A percentile compares a stretch with the other conserved stretches of the same genome.
Conservation (phyloP, 305 asterid genomes). For the Rubia tinctorum region DNA sequence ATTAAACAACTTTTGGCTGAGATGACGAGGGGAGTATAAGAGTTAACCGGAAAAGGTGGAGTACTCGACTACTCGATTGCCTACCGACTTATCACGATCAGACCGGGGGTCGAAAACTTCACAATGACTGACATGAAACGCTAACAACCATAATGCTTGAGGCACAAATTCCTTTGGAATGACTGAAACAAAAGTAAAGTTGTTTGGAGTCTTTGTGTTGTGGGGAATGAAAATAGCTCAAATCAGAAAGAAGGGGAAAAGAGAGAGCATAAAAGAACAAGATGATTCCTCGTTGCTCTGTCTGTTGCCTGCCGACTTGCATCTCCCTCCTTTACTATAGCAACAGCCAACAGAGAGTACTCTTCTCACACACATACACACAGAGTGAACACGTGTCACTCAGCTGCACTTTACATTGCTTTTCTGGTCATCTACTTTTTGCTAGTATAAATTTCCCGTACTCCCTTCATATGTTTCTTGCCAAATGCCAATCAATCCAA, state of each 20-base stretch:
- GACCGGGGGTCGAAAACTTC: background rate
- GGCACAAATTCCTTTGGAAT: background rate
- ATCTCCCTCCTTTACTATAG: background rate
- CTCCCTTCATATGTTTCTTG: constrained; percentile 22
- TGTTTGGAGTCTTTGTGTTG: background rate
- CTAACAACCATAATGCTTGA: background rate
- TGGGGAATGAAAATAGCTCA: background rate
- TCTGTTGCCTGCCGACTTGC: constrained; percentile 2
- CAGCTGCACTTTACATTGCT: constrained; percentile 22
- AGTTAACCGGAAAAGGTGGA: background rate
- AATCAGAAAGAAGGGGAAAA: background rate
- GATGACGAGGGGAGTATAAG: no score
- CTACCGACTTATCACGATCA: background rate
- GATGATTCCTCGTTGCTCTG: background rate
- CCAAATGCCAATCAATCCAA: constrained; percentile 13
- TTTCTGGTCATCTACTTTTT: constrained; percentile 7
- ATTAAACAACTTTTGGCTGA: no score
- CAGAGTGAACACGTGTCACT: constrained; percentile 46
- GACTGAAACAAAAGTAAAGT: background rate
- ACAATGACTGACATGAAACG: background rate
- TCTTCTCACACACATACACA: background rate
- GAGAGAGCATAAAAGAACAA: constrained; percentile 23
- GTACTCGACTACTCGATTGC: background rate
- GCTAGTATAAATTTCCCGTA: background rate
- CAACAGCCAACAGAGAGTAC: background rate